phyloP scores from a whole-genome alignment of 768 basidiomycete species.

The Tricholoma sp. region DNA sequence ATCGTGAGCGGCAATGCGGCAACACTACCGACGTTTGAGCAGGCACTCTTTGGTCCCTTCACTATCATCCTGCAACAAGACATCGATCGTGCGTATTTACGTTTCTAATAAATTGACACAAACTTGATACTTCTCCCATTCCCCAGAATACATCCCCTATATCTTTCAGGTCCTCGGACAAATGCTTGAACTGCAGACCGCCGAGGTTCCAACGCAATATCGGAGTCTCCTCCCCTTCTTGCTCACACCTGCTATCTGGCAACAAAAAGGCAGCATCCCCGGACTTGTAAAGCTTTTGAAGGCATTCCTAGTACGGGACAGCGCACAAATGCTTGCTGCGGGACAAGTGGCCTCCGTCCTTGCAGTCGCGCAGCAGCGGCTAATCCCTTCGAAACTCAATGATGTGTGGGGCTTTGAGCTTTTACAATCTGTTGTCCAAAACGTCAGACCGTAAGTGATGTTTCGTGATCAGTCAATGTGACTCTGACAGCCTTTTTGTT shows the following conservation, averaged over 20 bases:
- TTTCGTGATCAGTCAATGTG: not conserved
- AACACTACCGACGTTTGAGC: conserved; percentile 72
- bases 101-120: not conserved
- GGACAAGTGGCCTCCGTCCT: conserved; percentile 76
- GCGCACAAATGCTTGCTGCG: conserved; percentile 54
- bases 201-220: conserved; percentile 70
- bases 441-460: conserved; percentile 67
- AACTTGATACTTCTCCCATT: not conserved
- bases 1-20: conserved; percentile 65
- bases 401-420: conserved; percentile 92
- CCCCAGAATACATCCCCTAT: conserved; percentile 90
- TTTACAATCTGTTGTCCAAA: conserved; percentile 66
- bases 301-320: conserved; percentile 75
- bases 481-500: not conserved
- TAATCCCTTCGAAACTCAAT: conserved; percentile 83
- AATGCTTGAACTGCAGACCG: conserved; percentile 79
- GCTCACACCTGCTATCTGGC: conserved; percentile 83
- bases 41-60: conserved; percentile 79
- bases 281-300: conserved; percentile 86
- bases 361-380: conserved; percentile 84
- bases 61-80: conserved; percentile 87
- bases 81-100: conserved; percentile 66
- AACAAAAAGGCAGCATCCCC: conserved; percentile 91
- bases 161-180: conserved; percentile 96
- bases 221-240: conserved; percentile 75